Evolutionary conservation across 495 filamentous ascomycete species (phyloP).

Genomic region (Talaromyces thailandensis): DNA sequence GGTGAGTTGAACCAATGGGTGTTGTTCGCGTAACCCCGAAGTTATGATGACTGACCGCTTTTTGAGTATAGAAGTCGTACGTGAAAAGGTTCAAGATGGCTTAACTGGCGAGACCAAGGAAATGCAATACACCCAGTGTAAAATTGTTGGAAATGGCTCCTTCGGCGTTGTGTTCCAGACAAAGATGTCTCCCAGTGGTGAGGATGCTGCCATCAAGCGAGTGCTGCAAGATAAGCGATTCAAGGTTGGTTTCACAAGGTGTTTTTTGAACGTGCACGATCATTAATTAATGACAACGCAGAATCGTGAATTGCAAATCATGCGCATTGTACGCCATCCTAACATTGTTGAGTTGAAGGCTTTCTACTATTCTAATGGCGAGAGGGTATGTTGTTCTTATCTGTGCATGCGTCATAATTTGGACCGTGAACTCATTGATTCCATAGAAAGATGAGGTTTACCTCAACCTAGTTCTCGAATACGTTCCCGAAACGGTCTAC

Average conservation of each 20-base stretch:
- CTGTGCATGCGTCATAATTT: neutral
- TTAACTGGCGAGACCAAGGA: conserved; percentile 92
- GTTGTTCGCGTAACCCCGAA: neutral
- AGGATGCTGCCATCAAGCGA: conserved; percentile 97
- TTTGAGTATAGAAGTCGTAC: conserved; percentile 70
- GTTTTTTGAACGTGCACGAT: neutral
- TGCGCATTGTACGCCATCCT: conserved; percentile 96
- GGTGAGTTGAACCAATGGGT: conserved; percentile 42
- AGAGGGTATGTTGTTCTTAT: conserved; percentile 61
- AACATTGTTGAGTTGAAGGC: conserved; percentile 99
- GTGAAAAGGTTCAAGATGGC: conserved; percentile 98
- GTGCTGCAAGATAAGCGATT: conserved; percentile 98
- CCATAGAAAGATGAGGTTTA: conserved; percentile 96
- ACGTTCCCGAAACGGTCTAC: conserved; percentile 97
- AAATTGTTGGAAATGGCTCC: conserved; percentile 99
- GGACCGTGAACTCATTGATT: neutral
- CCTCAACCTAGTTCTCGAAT: conserved; percentile 95
- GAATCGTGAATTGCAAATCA: conserved; percentile 99
- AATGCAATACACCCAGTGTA: conserved; percentile 97
- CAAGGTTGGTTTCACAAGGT: conserved; percentile 55
- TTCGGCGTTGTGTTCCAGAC: conserved; percentile 99
- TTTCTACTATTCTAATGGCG: conserved; percentile 98
- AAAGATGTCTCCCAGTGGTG: conserved; percentile 90
- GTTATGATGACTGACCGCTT: neutral
- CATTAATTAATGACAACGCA: conserved; percentile 23